Conservation (phyloP, 192 early-diverging fungal species). For the Endogone sp. region DNA sequence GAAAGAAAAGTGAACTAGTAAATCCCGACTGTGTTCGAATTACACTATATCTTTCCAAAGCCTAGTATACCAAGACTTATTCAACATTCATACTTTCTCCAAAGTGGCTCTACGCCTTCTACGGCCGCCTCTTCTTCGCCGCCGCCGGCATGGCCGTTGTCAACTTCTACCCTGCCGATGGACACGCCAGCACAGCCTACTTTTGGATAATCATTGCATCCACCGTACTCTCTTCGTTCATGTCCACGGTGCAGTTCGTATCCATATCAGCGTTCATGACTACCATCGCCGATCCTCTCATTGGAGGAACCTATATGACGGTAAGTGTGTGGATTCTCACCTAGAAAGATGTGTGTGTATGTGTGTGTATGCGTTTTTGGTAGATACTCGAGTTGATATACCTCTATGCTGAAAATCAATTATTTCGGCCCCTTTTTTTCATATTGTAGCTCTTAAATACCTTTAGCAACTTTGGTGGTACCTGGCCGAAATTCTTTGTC, state of each 20-base stretch:
- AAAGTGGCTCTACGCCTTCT: slow-evolving; percentile 88
- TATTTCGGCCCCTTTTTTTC: neutral
- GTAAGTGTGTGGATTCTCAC: slow-evolving; percentile 26
- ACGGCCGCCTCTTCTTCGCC: slow-evolving; percentile 77
- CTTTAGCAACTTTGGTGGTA: slow-evolving; percentile 94
- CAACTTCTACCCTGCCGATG: slow-evolving; percentile 65
- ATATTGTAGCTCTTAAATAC: slow-evolving; percentile 77
- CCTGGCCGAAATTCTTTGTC: slow-evolving; percentile 94
- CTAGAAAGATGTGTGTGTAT: neutral
- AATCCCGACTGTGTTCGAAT: too few species aligned
- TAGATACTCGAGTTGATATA: neutral
- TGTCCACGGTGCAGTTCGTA: slow-evolving; percentile 94
- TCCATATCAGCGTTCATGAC: slow-evolving; percentile 94
- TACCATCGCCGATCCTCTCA: slow-evolving; percentile 90
- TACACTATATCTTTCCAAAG: neutral
- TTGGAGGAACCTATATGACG: slow-evolving; percentile 89
- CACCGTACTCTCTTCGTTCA: slow-evolving; percentile 83
- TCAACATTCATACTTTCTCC: too few species aligned
- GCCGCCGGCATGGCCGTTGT: slow-evolving; percentile 83
- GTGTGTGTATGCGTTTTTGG: neutral
- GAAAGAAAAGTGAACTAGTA: neutral
- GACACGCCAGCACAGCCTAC: slow-evolving; percentile 57
- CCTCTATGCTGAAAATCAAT: neutral
- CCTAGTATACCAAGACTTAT: too few species aligned
- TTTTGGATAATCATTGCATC: slow-evolving; percentile 76